phyloP scores from a whole-genome alignment of 2,329 filamentous ascomycete species.

The Fragosphaeria purpurea region DNA sequence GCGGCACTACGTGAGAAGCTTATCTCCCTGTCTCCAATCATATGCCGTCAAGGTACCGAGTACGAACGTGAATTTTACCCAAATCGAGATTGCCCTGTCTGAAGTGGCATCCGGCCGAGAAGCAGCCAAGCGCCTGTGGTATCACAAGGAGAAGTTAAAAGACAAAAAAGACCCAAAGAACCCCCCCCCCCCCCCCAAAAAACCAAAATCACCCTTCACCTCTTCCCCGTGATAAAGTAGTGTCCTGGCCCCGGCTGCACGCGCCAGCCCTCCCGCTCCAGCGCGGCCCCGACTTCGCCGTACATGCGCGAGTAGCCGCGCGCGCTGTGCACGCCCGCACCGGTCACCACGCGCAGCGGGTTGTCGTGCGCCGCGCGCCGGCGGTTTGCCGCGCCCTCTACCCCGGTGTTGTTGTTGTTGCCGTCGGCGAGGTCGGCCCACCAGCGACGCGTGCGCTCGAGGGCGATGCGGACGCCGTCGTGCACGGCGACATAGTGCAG shows the following conservation, averaged over 20 bases:
- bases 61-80: no score
- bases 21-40: no score
- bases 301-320: constrained; percentile 68
- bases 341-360: constrained; percentile 69
- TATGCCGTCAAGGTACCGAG: no score
- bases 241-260: constrained; percentile 62
- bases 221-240: constrained; percentile 56
- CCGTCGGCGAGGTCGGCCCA: constrained; percentile 62
- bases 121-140: no score
- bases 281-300: constrained; percentile 65
- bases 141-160: no score
- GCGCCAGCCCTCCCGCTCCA: constrained; percentile 75
- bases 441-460: constrained; percentile 58
- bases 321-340: constrained; percentile 66
- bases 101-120: no score
- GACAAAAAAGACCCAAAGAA: no score
- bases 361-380: constrained; percentile 35
- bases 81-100: no score
- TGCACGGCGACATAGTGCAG: constrained; percentile 75
- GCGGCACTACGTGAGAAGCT: no score
- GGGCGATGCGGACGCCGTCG: constrained; percentile 71
- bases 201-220: not conserved
- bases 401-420: no score
- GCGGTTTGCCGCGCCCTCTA: constrained; percentile 25
- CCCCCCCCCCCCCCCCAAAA: not conserved